These are phyloP conservation scores for Colletotrichum theobromicola DNA, from an alignment of 2,329 filamentous ascomycete species.

Conservation along the genomic window DNA sequence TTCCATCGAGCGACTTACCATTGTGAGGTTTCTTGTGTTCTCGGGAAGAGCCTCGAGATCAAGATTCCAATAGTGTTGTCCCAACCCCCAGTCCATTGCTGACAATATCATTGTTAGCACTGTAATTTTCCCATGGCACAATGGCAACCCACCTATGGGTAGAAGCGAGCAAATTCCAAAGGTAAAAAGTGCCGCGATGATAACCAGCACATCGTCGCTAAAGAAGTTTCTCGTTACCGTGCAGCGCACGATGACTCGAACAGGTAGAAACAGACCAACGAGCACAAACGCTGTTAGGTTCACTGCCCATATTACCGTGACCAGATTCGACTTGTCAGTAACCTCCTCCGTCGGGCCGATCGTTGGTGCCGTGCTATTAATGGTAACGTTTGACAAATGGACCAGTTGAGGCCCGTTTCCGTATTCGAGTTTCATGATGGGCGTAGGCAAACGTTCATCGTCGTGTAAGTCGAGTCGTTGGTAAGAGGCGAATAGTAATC, in stretches of 20 bases:
- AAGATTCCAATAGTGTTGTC: conserved; percentile 10
- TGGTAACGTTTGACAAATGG: neutral
- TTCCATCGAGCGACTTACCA: neutral
- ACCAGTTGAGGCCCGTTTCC: neutral
- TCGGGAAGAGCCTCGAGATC: neutral
- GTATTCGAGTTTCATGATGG: neutral
- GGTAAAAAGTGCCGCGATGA: conserved; percentile 14
- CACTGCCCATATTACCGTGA: conserved; percentile 8
- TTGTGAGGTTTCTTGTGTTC: neutral
- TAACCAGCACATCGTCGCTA: conserved; percentile 17
- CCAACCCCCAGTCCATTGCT: conserved; percentile 13
- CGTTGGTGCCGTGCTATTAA: neutral
- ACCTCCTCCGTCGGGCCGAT: neutral
- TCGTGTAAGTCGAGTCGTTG: too few relatives aligned
- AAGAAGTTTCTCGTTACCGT: conserved; percentile 14
- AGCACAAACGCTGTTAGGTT: conserved; percentile 18
- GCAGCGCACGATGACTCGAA: conserved; percentile 11
- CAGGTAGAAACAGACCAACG: conserved; percentile 2
- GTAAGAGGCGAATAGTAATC: neutral
- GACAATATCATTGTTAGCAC: neutral
- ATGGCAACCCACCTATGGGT: neutral
- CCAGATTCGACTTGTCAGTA: neutral
- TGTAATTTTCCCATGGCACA: neutral
- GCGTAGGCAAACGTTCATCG: neutral
- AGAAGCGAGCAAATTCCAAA: conserved; percentile 12